phyloP scores from a whole-genome alignment of 306 rosid species.

The Trichosanthes cucumerina region DNA sequence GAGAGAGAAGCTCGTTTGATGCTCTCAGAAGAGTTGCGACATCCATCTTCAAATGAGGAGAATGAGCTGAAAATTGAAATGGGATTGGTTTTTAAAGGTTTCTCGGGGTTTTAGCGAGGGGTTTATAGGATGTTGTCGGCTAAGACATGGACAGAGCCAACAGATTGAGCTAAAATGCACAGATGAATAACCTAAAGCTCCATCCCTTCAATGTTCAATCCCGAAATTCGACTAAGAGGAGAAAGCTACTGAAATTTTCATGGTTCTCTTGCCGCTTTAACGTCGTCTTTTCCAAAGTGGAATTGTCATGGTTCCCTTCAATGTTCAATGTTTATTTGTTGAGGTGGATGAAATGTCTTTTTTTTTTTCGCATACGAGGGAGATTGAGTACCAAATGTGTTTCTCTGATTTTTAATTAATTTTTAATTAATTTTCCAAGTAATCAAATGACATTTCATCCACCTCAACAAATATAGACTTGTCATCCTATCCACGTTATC shows the following conservation, averaged over 20 bases:
- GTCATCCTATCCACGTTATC: no score
- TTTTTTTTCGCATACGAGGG: no score
- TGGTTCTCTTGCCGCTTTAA: not conserved
- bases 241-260: not conserved
- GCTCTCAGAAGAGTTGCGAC: constrained; percentile 16
- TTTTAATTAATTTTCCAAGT: no score
- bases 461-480: no score
- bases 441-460: no score
- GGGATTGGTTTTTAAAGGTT: not conserved
- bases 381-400: no score
- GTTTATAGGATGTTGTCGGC: not conserved
- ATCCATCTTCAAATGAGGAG: constrained; percentile 31
- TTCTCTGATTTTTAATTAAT: no score
- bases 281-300: constrained; percentile 1
- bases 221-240: not conserved
- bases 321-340: no score
- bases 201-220: not conserved
- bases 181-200: not conserved
- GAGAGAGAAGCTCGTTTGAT: constrained; percentile 44
- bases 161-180: not conserved
- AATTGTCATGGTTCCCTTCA: no score
- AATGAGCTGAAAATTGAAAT: not conserved
- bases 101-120: constrained; percentile 1
- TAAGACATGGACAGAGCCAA: not conserved
- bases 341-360: no score